Conservation (phyloP, 2,329 filamentous ascomycete genomes). For the Byssochlamys sp. region DNA sequence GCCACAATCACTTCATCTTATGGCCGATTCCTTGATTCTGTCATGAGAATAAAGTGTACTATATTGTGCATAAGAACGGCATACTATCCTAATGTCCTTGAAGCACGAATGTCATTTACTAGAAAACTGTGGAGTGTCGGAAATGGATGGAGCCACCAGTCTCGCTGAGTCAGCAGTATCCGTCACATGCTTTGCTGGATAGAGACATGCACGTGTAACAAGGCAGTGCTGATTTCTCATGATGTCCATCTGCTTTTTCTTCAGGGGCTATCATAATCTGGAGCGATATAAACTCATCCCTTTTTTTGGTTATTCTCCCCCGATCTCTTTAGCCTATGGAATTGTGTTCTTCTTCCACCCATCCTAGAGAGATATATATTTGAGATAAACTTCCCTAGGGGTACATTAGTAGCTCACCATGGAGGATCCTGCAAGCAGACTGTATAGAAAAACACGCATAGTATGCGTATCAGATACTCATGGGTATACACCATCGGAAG, state of each 20-base stretch:
- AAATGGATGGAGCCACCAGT: neutral
- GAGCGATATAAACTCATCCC: neutral
- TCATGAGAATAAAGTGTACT: neutral
- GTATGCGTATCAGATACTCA: conserved; percentile 54
- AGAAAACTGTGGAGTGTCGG: neutral
- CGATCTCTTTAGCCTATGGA: neutral
- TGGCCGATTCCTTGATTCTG: neutral
- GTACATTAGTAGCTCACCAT: neutral
- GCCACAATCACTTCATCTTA: neutral
- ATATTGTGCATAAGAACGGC: neutral
- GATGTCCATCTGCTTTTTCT: neutral
- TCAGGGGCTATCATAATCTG: neutral
- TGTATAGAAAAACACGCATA: conserved; percentile 38
- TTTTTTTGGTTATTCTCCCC: neutral
- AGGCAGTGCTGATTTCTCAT: neutral
- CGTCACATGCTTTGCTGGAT: too few relatives aligned
- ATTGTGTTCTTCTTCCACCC: neutral
- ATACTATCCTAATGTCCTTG: neutral
- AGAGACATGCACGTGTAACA: neutral
- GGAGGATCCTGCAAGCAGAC: neutral
- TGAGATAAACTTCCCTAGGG: neutral
- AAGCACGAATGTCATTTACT: neutral
- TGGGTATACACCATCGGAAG: conserved; percentile 40
- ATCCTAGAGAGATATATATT: neutral
- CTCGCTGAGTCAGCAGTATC: neutral